Base-by-base conservation (phyloP, 352 stramenopile genomes). In the Phytophthora tubulina region DNA sequence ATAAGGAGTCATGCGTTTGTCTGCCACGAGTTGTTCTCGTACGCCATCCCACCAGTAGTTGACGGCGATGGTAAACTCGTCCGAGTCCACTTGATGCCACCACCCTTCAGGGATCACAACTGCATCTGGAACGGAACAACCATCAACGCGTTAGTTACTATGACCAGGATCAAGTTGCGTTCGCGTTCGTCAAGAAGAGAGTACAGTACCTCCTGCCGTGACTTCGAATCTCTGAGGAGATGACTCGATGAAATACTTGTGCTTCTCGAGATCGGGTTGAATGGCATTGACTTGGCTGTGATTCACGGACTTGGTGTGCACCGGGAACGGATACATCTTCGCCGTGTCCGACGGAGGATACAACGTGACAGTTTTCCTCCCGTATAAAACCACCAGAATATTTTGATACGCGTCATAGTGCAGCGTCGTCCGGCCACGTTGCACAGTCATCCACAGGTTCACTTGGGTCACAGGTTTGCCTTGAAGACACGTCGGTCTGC, bases 341-440 rank as follows among this genome's bases (percentile, higher is more conserved):
- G 73, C 53, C 38, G 62, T 85, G 11, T 90, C 81, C 0, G 78
- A 87, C 21, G 87, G 89, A 38, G 88, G 70, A 60, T 94, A 94
- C 15, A 96, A 62, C 66, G 73, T 89, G 45, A 96, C 81, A 8
- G 49, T 79, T 69, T 96, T 96, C 59, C 78, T 73, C 4, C 89
- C 89, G 27, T 87, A 72, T 9, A 96, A 61, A 44, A 96, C 86
- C 2, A 89, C 78, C 11, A 96, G 68, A 4, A 96, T 63, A 42
- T 96, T 96, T 15, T 87, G 75, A 51, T 94, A 96, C 21, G 89
- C 86, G 48, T 96, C 89, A 62, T 95, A 96, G 46, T 96, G 89
- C 7, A 96, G 69, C 10, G 76, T 90, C 5, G 89, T 95, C 17
- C 76, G 73, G 7, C 84, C 86, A 32, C 76, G 14, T 30, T 75